Evolutionary conservation across 2,329 filamentous ascomycete species (phyloP).

Genomic region (Aspergillus sp.): DNA sequence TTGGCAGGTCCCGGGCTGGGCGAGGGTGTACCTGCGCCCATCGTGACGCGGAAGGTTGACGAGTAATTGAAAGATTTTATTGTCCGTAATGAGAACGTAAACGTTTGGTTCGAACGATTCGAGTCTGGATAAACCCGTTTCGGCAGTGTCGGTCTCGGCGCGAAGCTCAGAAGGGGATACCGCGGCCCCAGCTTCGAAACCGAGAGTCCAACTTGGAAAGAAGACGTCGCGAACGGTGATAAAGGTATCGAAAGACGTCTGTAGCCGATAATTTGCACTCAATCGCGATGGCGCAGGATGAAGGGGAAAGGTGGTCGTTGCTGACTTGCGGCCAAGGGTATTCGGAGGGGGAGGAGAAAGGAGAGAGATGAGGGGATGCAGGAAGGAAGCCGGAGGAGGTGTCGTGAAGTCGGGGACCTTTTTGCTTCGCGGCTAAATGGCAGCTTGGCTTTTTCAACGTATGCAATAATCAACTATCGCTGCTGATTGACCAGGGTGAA

Average conservation of each 20-base stretch:
- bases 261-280: no score
- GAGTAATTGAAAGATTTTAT: no score
- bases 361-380: neutral
- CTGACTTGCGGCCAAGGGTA: neutral
- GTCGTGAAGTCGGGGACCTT: neutral
- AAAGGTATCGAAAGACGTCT: no score
- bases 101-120: neutral
- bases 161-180: constrained; percentile 19
- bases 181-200: constrained; percentile 20
- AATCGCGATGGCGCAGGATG: neutral
- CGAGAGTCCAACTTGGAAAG: constrained; percentile 11
- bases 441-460: no score
- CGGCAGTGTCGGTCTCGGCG: constrained; percentile 11
- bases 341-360: no score
- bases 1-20: constrained; percentile 11
- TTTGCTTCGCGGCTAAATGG: no score
- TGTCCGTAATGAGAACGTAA: no score
- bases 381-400: neutral
- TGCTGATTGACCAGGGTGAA: no score
- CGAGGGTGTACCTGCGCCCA: constrained; percentile 21
- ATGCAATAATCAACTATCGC: no score
- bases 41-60: constrained; percentile 8
- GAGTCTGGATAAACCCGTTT: constrained; percentile 2
- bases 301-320: neutral
- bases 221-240: constrained; percentile 4